Conservation (phyloP, 179 eudicot genomes). For the Sideroxylon spinosum region DNA sequence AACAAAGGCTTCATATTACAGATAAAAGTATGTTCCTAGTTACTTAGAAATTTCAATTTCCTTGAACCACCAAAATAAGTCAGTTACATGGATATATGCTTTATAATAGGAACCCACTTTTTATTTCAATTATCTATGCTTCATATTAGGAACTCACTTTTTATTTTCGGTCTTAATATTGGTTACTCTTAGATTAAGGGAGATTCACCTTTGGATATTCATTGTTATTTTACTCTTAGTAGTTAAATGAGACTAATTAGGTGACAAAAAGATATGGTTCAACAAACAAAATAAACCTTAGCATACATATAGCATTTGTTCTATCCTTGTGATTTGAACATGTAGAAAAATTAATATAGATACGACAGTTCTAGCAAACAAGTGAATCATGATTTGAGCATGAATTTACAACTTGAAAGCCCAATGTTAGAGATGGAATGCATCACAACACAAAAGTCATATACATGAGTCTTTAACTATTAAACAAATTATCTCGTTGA, state of each 20-base stretch:
- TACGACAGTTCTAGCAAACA: not conserved
- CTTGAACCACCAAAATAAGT: not conserved
- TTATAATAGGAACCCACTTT: not conserved
- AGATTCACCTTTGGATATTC: too few species aligned
- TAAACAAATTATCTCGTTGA: constrained; percentile 75
- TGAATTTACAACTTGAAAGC: constrained; percentile 3
- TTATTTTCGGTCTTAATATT: not conserved
- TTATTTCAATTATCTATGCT: too few species aligned
- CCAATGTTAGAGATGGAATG: constrained; percentile 6
- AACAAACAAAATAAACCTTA: not conserved
- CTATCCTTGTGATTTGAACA: not conserved
- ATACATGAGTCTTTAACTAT: constrained; percentile 36
- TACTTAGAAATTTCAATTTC: not conserved
- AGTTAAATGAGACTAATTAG: not conserved
- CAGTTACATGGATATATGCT: not conserved
- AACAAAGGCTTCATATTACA: not conserved
- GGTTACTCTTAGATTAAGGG: not conserved
- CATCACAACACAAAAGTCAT: not conserved
- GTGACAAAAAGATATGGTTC: not conserved
- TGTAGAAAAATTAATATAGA: not conserved
- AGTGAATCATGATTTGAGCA: constrained; percentile 5
- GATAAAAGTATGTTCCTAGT: not conserved
- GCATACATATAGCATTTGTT: not conserved
- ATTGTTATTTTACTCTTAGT: too few species aligned
- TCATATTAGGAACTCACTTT: not conserved